Conservation (phyloP, 2,329 filamentous ascomycete species). For the Rugonectria rugulosa region DNA sequence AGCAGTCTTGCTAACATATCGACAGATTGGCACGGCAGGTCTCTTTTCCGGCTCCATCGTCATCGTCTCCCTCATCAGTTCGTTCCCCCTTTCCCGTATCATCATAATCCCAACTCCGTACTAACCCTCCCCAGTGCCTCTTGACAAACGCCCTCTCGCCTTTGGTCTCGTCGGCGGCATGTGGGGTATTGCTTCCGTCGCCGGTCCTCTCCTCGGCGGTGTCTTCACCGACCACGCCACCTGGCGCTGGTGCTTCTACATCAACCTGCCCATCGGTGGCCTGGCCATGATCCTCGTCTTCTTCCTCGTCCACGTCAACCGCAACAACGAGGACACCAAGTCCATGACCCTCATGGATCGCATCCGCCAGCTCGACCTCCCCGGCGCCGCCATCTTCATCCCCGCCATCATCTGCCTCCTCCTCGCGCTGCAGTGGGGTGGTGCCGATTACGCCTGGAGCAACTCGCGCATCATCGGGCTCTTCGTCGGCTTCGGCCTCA, state of each 20-base stretch:
- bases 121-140: conserved; percentile 50
- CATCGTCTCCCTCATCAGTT: conserved; percentile 54
- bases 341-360: conserved; percentile 45
- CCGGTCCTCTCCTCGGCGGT: conserved; percentile 59
- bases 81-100: conserved; percentile 2
- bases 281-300: conserved; percentile 58
- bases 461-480: conserved; percentile 58
- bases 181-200: conserved; percentile 62
- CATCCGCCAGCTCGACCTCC: conserved; percentile 56
- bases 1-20: conserved; percentile 14
- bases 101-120: conserved; percentile 1
- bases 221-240: conserved; percentile 57
- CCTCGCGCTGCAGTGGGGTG: conserved; percentile 65
- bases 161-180: conserved; percentile 63
- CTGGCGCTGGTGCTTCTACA: conserved; percentile 62
- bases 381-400: conserved; percentile 58
- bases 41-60: conserved; percentile 59
- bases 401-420: conserved; percentile 61
- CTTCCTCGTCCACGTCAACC: conserved; percentile 54
- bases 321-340: conserved; percentile 44
- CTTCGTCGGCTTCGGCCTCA: conserved; percentile 56
- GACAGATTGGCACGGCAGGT: conserved; percentile 56
- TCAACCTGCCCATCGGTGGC: conserved; percentile 56
- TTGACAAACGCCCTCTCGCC: conserved; percentile 60
- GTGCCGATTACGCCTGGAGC: conserved; percentile 59